phyloP scores from a whole-genome alignment of 2,329 filamentous ascomycete species.

The Talaromyces verruculosus region DNA sequence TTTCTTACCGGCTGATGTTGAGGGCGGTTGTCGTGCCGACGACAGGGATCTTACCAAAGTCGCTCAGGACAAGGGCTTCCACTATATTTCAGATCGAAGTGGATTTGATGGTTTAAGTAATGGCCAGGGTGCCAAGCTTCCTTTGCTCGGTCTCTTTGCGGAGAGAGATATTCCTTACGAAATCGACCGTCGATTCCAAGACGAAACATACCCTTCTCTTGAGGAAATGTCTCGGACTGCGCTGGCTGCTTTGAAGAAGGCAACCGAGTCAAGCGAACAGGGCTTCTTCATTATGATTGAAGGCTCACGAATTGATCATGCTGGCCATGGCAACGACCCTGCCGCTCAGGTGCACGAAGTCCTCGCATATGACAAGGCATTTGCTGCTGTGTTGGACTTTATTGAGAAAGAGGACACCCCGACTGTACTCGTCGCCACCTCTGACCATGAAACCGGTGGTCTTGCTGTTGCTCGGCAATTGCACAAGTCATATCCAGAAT shows the following conservation, averaged over 20 bases:
- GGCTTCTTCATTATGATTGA: constrained; percentile 99
- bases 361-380: constrained; percentile 87
- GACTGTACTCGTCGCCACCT: constrained; percentile 82
- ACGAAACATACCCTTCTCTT: constrained; percentile 80
- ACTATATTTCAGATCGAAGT: constrained; percentile 69
- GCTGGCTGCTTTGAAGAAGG: constrained; percentile 73
- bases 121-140: constrained; percentile 69
- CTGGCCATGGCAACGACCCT: constrained; percentile 81
- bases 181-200: constrained; percentile 78
- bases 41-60: constrained; percentile 70
- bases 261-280: constrained; percentile 78
- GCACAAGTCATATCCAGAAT: constrained; percentile 62
- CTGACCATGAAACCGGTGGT: constrained; percentile 95
- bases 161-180: constrained; percentile 84
- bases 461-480: constrained; percentile 76
- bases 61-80: constrained; percentile 77
- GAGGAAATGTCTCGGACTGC: constrained; percentile 89
- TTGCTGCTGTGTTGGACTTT: constrained; percentile 80
- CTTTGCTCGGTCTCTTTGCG: constrained; percentile 83
- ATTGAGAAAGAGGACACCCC: constrained; percentile 69
- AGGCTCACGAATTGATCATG: constrained; percentile 92
- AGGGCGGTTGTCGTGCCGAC: constrained; percentile 79
- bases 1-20: constrained; percentile 79
- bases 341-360: constrained; percentile 87
- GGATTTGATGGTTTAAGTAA: constrained; percentile 73